Evolutionary conservation across 352 stramenopile genomes (phyloP).

Genomic region (Phytophthora pisi): DNA sequence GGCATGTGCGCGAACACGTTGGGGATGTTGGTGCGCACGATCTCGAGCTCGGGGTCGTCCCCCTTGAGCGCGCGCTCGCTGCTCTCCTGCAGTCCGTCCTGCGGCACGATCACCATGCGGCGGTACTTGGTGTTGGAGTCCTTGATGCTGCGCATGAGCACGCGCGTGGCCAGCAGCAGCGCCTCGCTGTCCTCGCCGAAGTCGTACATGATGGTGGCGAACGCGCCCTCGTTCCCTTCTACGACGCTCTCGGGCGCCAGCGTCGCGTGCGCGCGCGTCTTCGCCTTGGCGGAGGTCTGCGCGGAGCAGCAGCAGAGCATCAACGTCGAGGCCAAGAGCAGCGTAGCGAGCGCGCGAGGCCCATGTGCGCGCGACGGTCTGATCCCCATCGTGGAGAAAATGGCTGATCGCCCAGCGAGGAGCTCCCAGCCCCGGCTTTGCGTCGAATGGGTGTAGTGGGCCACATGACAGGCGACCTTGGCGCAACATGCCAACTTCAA

Average conservation of each 20-base stretch:
- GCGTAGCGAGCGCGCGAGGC: background rate
- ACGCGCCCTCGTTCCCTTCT: slow-evolving; percentile 47
- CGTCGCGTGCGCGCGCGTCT: slow-evolving; percentile 8
- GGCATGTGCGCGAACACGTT: slow-evolving; percentile 72
- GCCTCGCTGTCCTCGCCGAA: slow-evolving; percentile 62
- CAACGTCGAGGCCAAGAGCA: slow-evolving; percentile 6
- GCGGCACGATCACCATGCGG: slow-evolving; percentile 70
- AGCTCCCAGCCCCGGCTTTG: slow-evolving; percentile 16
- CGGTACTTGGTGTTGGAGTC: slow-evolving; percentile 72
- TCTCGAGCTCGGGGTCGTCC: slow-evolving; percentile 71
- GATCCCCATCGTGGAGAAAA: slow-evolving; percentile 31
- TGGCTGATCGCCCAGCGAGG: slow-evolving; percentile 1
- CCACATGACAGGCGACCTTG: slow-evolving; percentile 14
- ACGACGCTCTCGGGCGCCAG: slow-evolving; percentile 33
- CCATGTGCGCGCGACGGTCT: slow-evolving; percentile 29
- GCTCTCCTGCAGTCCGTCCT: slow-evolving; percentile 56
- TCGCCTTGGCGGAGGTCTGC: background rate
- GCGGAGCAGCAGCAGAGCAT: slow-evolving; percentile 7
- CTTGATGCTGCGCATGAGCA: slow-evolving; percentile 75
- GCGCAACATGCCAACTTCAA: slow-evolving; percentile 15
- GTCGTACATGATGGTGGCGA: slow-evolving; percentile 79
- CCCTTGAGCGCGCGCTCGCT: slow-evolving; percentile 46
- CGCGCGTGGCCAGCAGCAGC: slow-evolving; percentile 64
- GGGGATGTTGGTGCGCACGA: slow-evolving; percentile 63
- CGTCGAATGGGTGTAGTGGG: slow-evolving; percentile 9